Evolutionary conservation across 1,139 yeast species (phyloP).

Genomic region (Blastobotrys serpentis): DNA sequence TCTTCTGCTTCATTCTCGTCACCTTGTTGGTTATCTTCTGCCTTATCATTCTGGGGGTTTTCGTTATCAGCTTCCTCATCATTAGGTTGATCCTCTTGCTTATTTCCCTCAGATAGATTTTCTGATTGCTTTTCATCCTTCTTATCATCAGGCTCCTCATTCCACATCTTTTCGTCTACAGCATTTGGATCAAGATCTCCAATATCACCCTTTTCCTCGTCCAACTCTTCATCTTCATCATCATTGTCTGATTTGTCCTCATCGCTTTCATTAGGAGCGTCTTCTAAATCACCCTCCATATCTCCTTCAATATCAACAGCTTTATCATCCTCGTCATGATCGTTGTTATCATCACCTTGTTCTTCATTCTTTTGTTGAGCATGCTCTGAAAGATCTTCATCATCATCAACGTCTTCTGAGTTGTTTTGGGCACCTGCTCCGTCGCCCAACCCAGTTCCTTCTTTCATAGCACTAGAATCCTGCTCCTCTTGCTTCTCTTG

Average conservation of each 20-base stretch:
- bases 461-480: conserved; percentile 45
- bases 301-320: conserved; percentile 96
- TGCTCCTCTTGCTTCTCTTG: conserved; percentile 66
- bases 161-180: conserved; percentile 98
- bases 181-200: conserved; percentile 66
- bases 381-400: conserved; percentile 85
- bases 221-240: conserved; percentile 62
- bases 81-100: conserved; percentile 57
- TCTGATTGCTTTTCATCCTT: conserved; percentile 64
- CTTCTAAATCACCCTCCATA: conserved; percentile 91
- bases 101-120: conserved; percentile 59
- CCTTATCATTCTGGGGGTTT: conserved; percentile 35
- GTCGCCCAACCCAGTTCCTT: conserved; percentile 97
- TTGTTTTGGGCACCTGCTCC: conserved; percentile 86
- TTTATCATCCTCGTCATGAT: conserved; percentile 55
- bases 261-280: conserved; percentile 57
- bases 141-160: conserved; percentile 80
- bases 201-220: conserved; percentile 64
- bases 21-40: conserved; percentile 39
- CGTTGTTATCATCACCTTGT: conserved; percentile 60
- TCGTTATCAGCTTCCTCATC: conserved; percentile 75
- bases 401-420: conserved; percentile 86
- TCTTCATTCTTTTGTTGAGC: conserved; percentile 85
- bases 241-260: conserved; percentile 55
- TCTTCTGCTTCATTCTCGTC: conserved; percentile 44